phyloP scores from a whole-genome alignment of 371 early-diverging fungal species.

The Saksenaea vasiformis region DNA sequence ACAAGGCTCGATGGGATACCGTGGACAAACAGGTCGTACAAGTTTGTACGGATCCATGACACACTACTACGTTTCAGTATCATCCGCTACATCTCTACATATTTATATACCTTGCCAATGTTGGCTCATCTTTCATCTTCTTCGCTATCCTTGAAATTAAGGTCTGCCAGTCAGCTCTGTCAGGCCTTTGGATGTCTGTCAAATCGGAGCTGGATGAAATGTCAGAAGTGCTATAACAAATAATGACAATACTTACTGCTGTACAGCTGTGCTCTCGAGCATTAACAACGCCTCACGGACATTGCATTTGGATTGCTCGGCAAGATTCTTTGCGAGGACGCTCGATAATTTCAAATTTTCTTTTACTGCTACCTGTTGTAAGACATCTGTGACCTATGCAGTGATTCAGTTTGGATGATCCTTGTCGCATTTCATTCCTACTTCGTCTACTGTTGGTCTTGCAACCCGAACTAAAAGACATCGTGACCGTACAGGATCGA shows the following conservation, averaged over 20 bases:
- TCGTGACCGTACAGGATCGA: slow-evolving; percentile 95
- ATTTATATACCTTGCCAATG: slow-evolving; percentile 53
- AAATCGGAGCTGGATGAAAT: slow-evolving; percentile 24
- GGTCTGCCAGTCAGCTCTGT: slow-evolving; percentile 90
- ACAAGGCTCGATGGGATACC: slow-evolving; percentile 89
- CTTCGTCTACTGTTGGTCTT: slow-evolving; percentile 76
- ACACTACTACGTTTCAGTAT: not conserved
- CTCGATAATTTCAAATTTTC: slow-evolving; percentile 77
- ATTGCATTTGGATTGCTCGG: slow-evolving; percentile 79
- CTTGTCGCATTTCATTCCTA: slow-evolving; percentile 20
- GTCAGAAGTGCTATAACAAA: slow-evolving; percentile 38
- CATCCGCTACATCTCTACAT: not conserved
- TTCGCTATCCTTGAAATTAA: slow-evolving; percentile 71
- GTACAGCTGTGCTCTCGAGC: slow-evolving; percentile 86
- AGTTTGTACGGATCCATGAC: slow-evolving; percentile 61
- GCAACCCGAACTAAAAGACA: slow-evolving; percentile 93
- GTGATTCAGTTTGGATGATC: not conserved
- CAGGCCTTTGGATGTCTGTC: slow-evolving; percentile 55
- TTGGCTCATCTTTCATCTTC: slow-evolving; percentile 75
- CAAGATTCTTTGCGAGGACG: slow-evolving; percentile 66
- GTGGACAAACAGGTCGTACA: slow-evolving; percentile 89
- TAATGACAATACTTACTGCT: slow-evolving; percentile 51
- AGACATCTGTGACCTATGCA: slow-evolving; percentile 58
- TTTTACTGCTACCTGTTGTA: slow-evolving; percentile 75
- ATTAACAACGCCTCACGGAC: slow-evolving; percentile 88